Conservation (phyloP, 805 yeast species). For the Zygotorulaspora sp. region DNA sequence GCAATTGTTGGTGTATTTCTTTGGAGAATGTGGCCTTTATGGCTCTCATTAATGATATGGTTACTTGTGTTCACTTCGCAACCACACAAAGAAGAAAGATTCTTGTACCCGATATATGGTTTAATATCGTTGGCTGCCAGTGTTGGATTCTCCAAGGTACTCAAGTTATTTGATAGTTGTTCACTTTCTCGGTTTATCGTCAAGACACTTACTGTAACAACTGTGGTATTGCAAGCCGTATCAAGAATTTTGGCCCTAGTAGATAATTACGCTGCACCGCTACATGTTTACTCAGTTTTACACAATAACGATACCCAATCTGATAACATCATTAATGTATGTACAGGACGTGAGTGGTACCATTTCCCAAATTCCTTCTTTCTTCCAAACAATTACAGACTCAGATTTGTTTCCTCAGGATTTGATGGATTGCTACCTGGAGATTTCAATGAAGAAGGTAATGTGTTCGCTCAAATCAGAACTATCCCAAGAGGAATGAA, state of each 20-base stretch:
- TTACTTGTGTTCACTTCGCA: conserved; percentile 58
- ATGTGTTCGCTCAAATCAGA: conserved; percentile 40
- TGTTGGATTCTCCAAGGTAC: conserved; percentile 35
- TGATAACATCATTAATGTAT: conserved; percentile 47
- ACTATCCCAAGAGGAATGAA: conserved; percentile 64
- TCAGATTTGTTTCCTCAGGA: conserved; percentile 67
- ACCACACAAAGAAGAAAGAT: conserved; percentile 92
- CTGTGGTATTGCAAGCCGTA: conserved; percentile 33
- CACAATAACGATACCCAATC: conserved; percentile 30
- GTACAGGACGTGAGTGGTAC: conserved; percentile 95
- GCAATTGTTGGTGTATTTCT: conserved; percentile 32
- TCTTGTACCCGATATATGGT: conserved; percentile 80
- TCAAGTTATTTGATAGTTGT: conserved; percentile 13
- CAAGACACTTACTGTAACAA: conserved; percentile 9
- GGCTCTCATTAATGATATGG: conserved; percentile 64
- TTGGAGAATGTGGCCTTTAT: conserved; percentile 28
- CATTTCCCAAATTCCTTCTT: conserved; percentile 87
- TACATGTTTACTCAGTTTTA: conserved; percentile 47
- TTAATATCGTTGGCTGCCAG: conserved; percentile 62
- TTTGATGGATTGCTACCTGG: conserved; percentile 89
- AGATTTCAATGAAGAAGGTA: conserved; percentile 55
- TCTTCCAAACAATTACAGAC: conserved; percentile 56
- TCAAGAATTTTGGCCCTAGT: conserved; percentile 58
- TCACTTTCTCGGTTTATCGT: conserved; percentile 15
- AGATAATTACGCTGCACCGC: conserved; percentile 69